Evolutionary conservation across 192 early-diverging fungal species (phyloP), one percentile per base, ranked within the genome.

Genomic region (Fimicolochytrium jonesii): DNA sequence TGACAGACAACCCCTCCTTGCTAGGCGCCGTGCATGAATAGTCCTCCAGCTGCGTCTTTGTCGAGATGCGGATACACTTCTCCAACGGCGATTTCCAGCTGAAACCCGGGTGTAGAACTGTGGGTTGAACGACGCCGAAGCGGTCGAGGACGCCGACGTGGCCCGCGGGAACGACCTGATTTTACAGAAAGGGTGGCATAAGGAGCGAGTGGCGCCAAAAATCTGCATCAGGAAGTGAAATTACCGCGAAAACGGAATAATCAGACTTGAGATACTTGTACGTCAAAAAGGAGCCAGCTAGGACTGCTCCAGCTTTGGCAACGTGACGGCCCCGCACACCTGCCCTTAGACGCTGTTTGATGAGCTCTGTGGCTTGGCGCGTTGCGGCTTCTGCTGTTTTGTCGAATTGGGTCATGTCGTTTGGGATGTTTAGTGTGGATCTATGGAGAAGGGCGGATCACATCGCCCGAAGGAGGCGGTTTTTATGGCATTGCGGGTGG

Each of bases 371-470:
- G 29, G 33, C 53, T 6, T 37, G 31, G 11, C 31, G 33, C 3
- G 25, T n/a, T 4, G 26, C 9, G 34, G 17, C 2, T 37, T 55
- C 53, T 32, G 53, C 53, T 6, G 35, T n/a, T 55, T 55, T 55
- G 53, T 55, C 53, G 53, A 55, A 55, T 17, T 55, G 53, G n/a
- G 53, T 55, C 53, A 55, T 55, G 7, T n/a, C n/a, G n/a, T n/a
- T n/a, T n/a, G n/a, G n/a, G n/a, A n/a, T n/a, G n/a, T n/a, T n/a
- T n/a, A n/a, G n/a, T n/a, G n/a, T n/a, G n/a, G n/a, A n/a, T n/a
- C n/a, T n/a, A n/a, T n/a, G n/a, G n/a, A n/a, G n/a, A n/a, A n/a
- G n/a, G n/a, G n/a, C n/a, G n/a, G n/a, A n/a, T n/a, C n/a, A n/a
- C n/a, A n/a, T n/a, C n/a, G n/a, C n/a, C n/a, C n/a, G n/a, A n/a